phyloP scores from a whole-genome alignment of 345 rosid species.

The Hevea brasiliensis region DNA sequence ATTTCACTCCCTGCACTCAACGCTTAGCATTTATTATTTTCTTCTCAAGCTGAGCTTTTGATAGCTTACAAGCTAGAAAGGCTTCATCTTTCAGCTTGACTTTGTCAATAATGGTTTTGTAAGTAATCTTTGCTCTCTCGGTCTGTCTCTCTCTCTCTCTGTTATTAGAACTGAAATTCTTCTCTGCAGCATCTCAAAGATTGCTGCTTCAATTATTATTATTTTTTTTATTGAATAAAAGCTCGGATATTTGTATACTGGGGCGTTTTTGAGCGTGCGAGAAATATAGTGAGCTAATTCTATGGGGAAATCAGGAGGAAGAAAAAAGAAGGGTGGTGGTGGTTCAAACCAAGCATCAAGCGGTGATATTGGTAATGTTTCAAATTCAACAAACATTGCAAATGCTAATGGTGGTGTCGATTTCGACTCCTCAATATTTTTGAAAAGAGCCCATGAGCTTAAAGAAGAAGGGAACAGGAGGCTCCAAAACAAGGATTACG shows the following conservation, averaged over 20 bases:
- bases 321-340: constrained; percentile 71
- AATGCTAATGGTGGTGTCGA: constrained; percentile 62
- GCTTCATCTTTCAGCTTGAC: constrained; percentile 8
- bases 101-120: background rate
- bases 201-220: background rate
- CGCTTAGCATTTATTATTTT: background rate
- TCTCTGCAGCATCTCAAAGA: background rate
- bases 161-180: background rate
- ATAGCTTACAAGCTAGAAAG: constrained; percentile 1
- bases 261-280: background rate
- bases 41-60: background rate
- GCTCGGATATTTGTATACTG: background rate
- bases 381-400: constrained; percentile 30
- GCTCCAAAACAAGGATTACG: constrained; percentile 76
- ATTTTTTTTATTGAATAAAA: background rate
- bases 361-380: constrained; percentile 27
- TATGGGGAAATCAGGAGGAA: constrained; percentile 92
- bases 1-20: too few relatives aligned
- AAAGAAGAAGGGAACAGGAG: constrained; percentile 92
- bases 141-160: background rate
- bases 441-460: constrained; percentile 89
- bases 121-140: background rate
- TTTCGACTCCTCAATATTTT: constrained; percentile 62
- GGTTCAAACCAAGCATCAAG: constrained; percentile 46
- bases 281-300: background rate